phyloP scores from a whole-genome alignment of 2,329 filamentous ascomycete genomes.

The Thelonectria blattea region DNA sequence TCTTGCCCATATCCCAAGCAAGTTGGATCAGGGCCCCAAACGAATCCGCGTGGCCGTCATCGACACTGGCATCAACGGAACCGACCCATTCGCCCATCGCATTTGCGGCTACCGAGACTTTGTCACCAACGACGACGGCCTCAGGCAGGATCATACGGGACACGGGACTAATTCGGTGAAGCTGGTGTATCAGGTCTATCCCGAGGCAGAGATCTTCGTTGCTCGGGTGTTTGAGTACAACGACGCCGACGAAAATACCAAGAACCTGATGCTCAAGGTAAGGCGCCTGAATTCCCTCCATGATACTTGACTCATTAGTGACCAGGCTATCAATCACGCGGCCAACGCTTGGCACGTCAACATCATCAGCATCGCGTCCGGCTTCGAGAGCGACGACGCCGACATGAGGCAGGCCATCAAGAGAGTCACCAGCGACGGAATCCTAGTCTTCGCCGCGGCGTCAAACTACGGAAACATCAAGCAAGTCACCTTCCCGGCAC shows the following conservation, averaged over 20 bases:
- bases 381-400: slow-evolving; percentile 12
- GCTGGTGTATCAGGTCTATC: too few relatives aligned
- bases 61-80: slow-evolving; percentile 8
- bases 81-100: background rate
- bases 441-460: slow-evolving; percentile 14
- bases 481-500: slow-evolving; percentile 17
- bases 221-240: too few relatives aligned
- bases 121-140: slow-evolving; percentile 3
- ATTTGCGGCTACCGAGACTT: slow-evolving; percentile 13
- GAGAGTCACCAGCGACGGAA: slow-evolving; percentile 1
- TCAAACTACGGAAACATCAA: slow-evolving; percentile 21
- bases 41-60: slow-evolving; percentile 6
- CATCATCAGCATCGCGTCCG: slow-evolving; percentile 19
- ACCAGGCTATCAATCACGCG: slow-evolving; percentile 13
- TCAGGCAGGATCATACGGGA: background rate
- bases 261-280: slow-evolving; percentile 13
- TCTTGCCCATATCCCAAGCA: background rate
- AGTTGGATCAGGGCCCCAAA: background rate
- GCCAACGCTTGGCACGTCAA: slow-evolving; percentile 12
- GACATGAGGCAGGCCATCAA: slow-evolving; percentile 11
- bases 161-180: too few relatives aligned
- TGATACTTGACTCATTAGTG: too few relatives aligned
- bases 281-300: background rate
- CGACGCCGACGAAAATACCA: too few relatives aligned
- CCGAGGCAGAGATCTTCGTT: too few relatives aligned